Percentiles rank a stretch among this genome's conserved stretches.
phyloP scores from a whole-genome alignment of 345 rosid genomes.

The Trapa bicornis region DNA sequence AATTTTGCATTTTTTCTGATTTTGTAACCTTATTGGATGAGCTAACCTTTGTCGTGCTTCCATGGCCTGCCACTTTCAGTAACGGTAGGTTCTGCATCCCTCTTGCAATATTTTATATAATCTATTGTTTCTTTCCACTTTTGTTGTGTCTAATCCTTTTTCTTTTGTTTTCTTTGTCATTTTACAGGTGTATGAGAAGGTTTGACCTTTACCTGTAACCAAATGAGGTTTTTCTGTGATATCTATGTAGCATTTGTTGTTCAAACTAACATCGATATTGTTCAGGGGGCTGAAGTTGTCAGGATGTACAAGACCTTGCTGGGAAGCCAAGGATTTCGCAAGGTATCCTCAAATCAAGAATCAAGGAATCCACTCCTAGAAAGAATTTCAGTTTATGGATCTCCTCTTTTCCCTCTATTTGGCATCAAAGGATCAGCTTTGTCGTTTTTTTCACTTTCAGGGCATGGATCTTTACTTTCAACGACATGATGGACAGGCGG shows the following conservation, averaged over 20 bases:
- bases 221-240: background rate
- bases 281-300: conserved; percentile 98
- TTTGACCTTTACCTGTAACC: conserved; percentile 20
- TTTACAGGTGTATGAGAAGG: conserved; percentile 92
- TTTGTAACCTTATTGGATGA: conserved; percentile 17
- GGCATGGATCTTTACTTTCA: conserved; percentile 94
- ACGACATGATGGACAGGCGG: conserved; percentile 97
- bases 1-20: conserved; percentile 11
- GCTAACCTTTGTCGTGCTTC: conserved; percentile 9
- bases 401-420: conserved; percentile 1
- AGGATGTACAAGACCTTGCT: conserved; percentile 99
- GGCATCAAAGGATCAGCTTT: background rate
- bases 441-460: conserved; percentile 27
- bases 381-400: background rate
- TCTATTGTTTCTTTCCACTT: conserved; percentile 10
- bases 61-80: conserved; percentile 42
- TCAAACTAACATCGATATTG: background rate
- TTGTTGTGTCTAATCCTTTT: conserved; percentile 9
- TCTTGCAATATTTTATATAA: conserved; percentile 1
- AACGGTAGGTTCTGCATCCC: conserved; percentile 44
- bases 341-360: conserved; percentile 31
- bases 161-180: conserved; percentile 13
- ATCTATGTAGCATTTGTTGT: background rate
- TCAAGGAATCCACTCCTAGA: background rate
- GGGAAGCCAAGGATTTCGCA: conserved; percentile 82